phyloP scores from a whole-genome alignment of 345 rosid genomes.

The Schrenkiella parvula region DNA sequence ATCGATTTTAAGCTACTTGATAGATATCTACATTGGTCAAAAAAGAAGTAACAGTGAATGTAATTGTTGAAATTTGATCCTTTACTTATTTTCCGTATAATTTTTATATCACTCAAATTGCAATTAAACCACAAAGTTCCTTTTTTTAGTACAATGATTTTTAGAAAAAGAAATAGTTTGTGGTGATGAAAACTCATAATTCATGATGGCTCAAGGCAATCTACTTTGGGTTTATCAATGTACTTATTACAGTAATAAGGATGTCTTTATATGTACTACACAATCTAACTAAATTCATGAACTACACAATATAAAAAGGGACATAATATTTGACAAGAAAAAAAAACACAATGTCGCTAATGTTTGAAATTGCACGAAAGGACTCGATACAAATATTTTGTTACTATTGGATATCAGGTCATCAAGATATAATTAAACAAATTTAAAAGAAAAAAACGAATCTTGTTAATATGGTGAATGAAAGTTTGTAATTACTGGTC shows the following conservation, averaged over 20 bases:
- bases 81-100: not conserved
- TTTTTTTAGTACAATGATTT: not conserved
- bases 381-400: not conserved
- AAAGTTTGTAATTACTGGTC: not conserved
- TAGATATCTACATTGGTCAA: not conserved
- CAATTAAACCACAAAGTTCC: no score
- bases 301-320: not conserved
- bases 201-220: not conserved
- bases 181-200: not conserved
- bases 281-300: not conserved
- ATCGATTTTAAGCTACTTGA: not conserved
- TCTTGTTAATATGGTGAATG: not conserved
- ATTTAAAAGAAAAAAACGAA: not conserved
- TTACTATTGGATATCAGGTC: not conserved
- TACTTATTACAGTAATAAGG: not conserved
- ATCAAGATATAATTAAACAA: not conserved
- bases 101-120: not conserved
- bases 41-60: not conserved
- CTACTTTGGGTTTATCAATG: not conserved
- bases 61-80: not conserved
- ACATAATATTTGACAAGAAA: no score
- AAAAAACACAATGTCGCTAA: not conserved
- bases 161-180: not conserved
- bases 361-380: not conserved
- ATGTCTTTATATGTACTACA: not conserved